Base-by-base conservation (phyloP, 2,329 filamentous ascomycete genomes). In the Penicillium sp. region DNA sequence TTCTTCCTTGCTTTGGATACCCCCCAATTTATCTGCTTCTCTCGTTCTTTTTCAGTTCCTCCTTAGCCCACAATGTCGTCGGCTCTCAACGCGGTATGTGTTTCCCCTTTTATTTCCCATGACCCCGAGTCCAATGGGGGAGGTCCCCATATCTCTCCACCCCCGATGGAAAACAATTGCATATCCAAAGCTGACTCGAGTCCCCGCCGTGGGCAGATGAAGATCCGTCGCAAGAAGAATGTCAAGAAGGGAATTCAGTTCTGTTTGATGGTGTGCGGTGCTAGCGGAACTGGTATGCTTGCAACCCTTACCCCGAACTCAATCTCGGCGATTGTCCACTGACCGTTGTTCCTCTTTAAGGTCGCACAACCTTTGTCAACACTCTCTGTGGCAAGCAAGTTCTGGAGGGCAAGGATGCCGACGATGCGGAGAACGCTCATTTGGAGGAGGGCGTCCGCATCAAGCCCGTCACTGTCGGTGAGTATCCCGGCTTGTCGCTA, bases 201-300 rank as follows among this genome's bases (percentile, higher is more conserved):
- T 60, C 62, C 60, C 61, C 56, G 55, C 59, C 64, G 61, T 65
- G 63, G 58, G 54, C 56, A 91, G 87, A 91, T 96, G 80, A 95
- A 96, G 90, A 93, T 97, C 77, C 93, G 95, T 82, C 90, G 91
- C 81, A 99, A 99, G 93, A 99, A 99, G 90, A 98, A 99, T 86
- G 93, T 99, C 82, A 97, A 97, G 90, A 97, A 97, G 87, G 95
- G 95, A 76, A 98, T 99, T 75, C 95, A 99, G 85, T 99, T 99
- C 84, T 98, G 93, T 80, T 81, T 99, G 86, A 99, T 99, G 95
- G 95, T 99, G 73, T 98, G 95, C 77, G 95, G 95, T 83, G 95
- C 95, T 76, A 98, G 93, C 70, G 95, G 95, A 79, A 98, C 95
- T 80, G 95, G 92, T 96, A 87, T 21, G 53, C 26, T 53, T 33